Percentiles rank a stretch among this genome's conserved stretches.
Conservation (phyloP, 2,329 filamentous ascomycete species). For the Geosmithia flava region DNA sequence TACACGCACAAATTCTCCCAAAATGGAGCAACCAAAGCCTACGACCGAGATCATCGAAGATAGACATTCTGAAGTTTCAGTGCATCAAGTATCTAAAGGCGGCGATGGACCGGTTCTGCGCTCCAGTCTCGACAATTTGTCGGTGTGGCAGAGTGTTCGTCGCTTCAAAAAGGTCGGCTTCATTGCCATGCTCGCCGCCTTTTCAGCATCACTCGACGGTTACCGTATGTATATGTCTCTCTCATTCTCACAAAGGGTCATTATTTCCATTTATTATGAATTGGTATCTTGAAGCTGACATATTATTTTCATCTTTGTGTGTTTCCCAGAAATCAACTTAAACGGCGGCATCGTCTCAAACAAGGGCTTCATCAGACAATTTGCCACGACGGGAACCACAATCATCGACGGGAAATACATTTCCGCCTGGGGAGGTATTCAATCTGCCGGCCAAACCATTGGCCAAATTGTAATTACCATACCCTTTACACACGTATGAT, state of each 20-base stretch:
- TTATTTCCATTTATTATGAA: too few species aligned
- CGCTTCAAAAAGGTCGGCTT: constrained; percentile 19
- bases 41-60: neutral
- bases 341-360: constrained; percentile 19
- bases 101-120: constrained; percentile 15
- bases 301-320: neutral
- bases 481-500: neutral
- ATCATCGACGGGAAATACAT: constrained; percentile 21
- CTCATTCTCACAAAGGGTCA: too few species aligned
- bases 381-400: constrained; percentile 13
- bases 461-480: constrained; percentile 6
- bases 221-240: constrained; percentile 19
- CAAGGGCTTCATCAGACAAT: constrained; percentile 24
- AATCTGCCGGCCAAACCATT: constrained; percentile 22
- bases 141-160: constrained; percentile 21
- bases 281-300: too few species aligned
- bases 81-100: neutral
- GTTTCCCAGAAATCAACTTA: constrained; percentile 6
- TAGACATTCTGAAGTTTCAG: neutral
- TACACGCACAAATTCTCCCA: too few species aligned
- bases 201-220: constrained; percentile 26
- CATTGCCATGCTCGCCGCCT: constrained; percentile 26
- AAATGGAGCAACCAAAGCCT: too few species aligned
- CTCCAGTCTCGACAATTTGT: constrained; percentile 20
- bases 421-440: constrained; percentile 24